Evolutionary conservation across 2,329 filamentous ascomycete genomes (phyloP), one percentile per base, ranked within the genome.

Genomic region (Colletotrichum godetiae): DNA sequence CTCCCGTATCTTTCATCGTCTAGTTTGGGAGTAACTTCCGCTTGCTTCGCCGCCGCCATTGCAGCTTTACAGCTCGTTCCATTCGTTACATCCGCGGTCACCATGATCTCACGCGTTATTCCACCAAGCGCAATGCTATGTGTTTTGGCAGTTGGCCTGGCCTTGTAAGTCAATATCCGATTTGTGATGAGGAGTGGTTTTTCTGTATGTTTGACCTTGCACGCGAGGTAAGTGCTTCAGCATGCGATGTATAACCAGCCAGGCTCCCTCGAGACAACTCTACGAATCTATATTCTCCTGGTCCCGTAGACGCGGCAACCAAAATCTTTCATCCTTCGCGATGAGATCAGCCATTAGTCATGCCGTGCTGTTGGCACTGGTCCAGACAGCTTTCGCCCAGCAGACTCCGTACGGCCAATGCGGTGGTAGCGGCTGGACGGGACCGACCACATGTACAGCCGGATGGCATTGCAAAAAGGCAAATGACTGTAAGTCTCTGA

Each of bases 351-450:
- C n/a, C 24, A 7, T 58, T 1, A 31, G 62, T 8, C 15, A 42
- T 66, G 31, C 42, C n/a, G 61, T 58, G 19, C 29, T 73, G 6
- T n/a, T 71, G 7, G 71, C 37, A 53, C 24, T 71, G 29, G 29
- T 61, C 0, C 65, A 35, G 0, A 7, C 22, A 22, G 55, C 42
- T n/a, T 49, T 53, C 11, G 60, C 66, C 5, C 61, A 57, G 46
- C 56, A 57, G 22, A 59, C 66, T 31, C 60, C 70, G 1, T 75
- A 63, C 35, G 73, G 73, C 33, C 71, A 75, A 49, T 74, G 73
- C 27, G 73, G 73, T 46, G 73, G 73, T 4, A 52, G 7, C 29
- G 64, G 57, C 11, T 75, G 71, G 70, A 74, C 61, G 4, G 67
- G 73, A 2, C 70, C 67, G n/a, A 71, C 71, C 27, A 70, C 52